Base-by-base conservation (phyloP, 116 monocot genomes). In the Thalassia testudinum region DNA sequence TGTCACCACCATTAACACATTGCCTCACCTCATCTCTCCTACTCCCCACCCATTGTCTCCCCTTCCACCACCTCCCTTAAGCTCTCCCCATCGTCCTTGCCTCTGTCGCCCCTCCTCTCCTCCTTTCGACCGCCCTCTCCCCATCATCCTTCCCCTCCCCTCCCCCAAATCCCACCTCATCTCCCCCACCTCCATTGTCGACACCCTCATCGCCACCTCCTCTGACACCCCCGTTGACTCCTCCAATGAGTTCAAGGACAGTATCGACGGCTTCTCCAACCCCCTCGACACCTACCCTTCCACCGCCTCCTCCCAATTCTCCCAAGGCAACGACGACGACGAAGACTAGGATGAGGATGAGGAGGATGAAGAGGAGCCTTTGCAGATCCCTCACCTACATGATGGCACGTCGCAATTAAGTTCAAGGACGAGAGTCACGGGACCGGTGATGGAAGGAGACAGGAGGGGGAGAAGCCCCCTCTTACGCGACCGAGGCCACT, bases 181-280 rank as follows among this genome's bases (percentile, higher is more conserved):
- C 19, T 93, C 87, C 5, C 82, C 80, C 16, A 78, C 78, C 60
- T 84, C 84, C 20, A 87, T 87, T 50, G 84, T 81, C 50, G 84
- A 71, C 66, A 55, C 34, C 54, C 60, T 62, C 21, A 7, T 40
- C 11, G 7, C 11, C 40, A 8, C 40, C 11, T 40, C 40, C 11
- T 57, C 49, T 12, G 60, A 70, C 16, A 53, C 62, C 24, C 54
- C 28, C 15, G 67, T 60, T 0, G 68, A 37, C 14, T 66, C 62
- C 63, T 72, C 73, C 42, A 53, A 53, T 52, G 74, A 70, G 27
- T 65, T 69, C 58, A 67, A 65, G 43, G 62, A 62, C 27, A 60
- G 14, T 12, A 61, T 40, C 12, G 65, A 20, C 40, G 40, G n/a
- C n/a, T n/a, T n/a, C n/a, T n/a, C n/a, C n/a, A n/a, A n/a, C 13